Conservation (phyloP, 177 flowering plant species). For the Tripterygium wilfordii region DNA sequence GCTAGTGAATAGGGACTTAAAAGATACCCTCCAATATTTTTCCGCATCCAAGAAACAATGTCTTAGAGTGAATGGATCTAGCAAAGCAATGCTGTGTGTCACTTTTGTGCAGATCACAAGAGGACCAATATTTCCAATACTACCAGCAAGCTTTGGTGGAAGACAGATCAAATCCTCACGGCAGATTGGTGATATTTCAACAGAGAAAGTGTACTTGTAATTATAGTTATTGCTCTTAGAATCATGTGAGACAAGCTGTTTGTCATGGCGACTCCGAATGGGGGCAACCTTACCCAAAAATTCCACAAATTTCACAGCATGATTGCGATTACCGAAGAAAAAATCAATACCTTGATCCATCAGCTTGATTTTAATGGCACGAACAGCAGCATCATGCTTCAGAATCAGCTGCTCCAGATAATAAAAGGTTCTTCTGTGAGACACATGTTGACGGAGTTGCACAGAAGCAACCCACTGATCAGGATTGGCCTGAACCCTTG, state of each 20-base stretch:
- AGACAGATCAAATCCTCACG: slow-evolving; percentile 36
- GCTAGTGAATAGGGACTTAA: slow-evolving; percentile 59
- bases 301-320: slow-evolving; percentile 28
- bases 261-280: slow-evolving; percentile 17
- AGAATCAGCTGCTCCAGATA: slow-evolving; percentile 30
- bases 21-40: slow-evolving; percentile 67
- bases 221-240: slow-evolving; percentile 25
- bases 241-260: slow-evolving; percentile 36
- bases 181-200: slow-evolving; percentile 31
- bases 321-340: slow-evolving; percentile 26
- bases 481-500: slow-evolving; percentile 33
- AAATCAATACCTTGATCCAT: slow-evolving; percentile 36
- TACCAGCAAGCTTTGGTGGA: slow-evolving; percentile 20
- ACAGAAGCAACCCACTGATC: slow-evolving; percentile 39
- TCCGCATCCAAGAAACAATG: slow-evolving; percentile 61
- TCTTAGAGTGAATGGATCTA: slow-evolving; percentile 63
- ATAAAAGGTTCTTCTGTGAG: slow-evolving; percentile 34
- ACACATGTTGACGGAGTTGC: slow-evolving; percentile 31
- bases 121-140: slow-evolving; percentile 33
- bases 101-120: slow-evolving; percentile 33
- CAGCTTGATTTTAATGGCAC: slow-evolving; percentile 30
- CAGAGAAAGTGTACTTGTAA: slow-evolving; percentile 31
- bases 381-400: slow-evolving; percentile 33
- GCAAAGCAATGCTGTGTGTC: slow-evolving; percentile 23
- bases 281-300: slow-evolving; percentile 32